A percentile compares a stretch with the other conserved stretches of the same genome.
phyloP scores from a whole-genome alignment of 208 protist species.

The Leishmania amazonensis region DNA sequence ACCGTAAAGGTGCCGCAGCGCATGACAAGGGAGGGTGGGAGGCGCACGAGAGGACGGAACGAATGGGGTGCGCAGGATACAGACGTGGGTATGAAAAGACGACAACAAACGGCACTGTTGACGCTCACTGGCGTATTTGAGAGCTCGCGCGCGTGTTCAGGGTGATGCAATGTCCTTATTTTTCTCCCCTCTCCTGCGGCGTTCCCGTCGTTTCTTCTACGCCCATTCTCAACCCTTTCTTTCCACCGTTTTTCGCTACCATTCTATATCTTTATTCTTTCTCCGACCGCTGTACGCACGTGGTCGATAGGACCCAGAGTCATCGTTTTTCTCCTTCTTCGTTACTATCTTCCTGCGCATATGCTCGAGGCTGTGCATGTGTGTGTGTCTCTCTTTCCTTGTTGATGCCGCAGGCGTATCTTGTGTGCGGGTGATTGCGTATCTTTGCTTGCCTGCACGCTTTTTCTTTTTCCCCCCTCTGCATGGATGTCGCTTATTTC shows the following conservation, averaged over 20 bases:
- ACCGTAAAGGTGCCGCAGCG: background rate
- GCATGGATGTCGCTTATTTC: background rate
- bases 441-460: background rate
- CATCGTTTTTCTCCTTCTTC: slow-evolving; percentile 12
- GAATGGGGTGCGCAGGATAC: background rate
- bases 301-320: background rate
- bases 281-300: background rate
- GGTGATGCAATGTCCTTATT: background rate
- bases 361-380: background rate
- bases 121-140: background rate
- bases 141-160: background rate
- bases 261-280: background rate
- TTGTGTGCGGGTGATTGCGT: background rate
- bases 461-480: background rate
- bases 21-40: background rate
- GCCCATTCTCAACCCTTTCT: background rate
- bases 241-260: background rate
- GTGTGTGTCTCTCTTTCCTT: background rate
- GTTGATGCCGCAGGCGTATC: background rate
- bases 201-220: slow-evolving; percentile 4
- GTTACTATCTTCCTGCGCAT: background rate
- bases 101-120: background rate
- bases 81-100: background rate
- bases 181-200: slow-evolving; percentile 6
- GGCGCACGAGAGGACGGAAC: background rate